Base-by-base conservation (phyloP, 139 green algal species). In the Picochlorum costavermella region DNA sequence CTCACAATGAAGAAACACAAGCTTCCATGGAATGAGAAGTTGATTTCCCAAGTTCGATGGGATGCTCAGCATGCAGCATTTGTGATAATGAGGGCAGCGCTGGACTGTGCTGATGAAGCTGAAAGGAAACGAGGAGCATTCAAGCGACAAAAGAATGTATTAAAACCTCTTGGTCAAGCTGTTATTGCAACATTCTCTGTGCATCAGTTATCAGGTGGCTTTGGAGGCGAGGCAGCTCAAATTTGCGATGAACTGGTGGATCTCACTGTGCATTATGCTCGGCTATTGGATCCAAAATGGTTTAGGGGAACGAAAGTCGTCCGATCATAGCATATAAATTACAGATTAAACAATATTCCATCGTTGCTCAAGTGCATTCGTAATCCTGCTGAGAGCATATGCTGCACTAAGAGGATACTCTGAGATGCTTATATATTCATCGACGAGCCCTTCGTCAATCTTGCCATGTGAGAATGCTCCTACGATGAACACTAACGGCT, bases 391-490 rank as follows among this genome's bases (percentile, higher is more conserved):
- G 2, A 97, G 36, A 49, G 78, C 88, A 71, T 91, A 97, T 1
- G 92, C 92, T 5, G 89, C 92, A 26, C 74, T 88, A 10, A 98
- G 79, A 3, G 91, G 84, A 68, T 91, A 98, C 72, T 96, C 75
- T 1, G 76, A 90, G n/a, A 98, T 81, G 30, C 79, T 87, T 9
- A 96, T 76, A 50, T 88, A 78, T 63, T 88, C 50, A 64, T 98
- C 92, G 2, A 84, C 79, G 53, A 94, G 96, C 10, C 72, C 61
- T 3, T 82, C 71, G 33, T 97, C 88, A 28, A 98, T 86, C 60
- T 89, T 84, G 11, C 92, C 93, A 69, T 96, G 88, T 14, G 92
- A 85, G 68, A 97, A 94, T 1, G 84, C 93, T 2, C 93, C 93
- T 28, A 98, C 79, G 50, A 92, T 78, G 77, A 96, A 96, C 25